A percentile compares a stretch with the other conserved stretches of the same genome.
Conservation (phyloP, 2,329 filamentous ascomycete genomes). For the Botrytis byssoidea region DNA sequence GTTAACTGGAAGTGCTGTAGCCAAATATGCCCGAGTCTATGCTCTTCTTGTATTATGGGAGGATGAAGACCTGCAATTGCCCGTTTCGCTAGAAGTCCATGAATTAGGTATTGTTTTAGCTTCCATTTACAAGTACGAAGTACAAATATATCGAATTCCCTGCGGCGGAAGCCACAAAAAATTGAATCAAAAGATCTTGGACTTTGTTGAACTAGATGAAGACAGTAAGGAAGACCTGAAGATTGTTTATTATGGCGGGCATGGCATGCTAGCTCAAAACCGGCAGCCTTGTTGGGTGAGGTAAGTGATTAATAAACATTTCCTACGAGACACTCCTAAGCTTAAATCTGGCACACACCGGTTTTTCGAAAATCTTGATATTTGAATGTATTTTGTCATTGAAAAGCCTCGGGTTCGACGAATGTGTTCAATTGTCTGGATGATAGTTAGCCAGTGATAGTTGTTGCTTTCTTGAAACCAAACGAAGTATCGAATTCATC, state of each 20-base stretch:
- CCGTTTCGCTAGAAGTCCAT: background rate
- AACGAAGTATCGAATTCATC: too few species aligned
- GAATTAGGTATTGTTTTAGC: background rate
- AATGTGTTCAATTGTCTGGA: too few species aligned
- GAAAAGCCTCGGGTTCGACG: too few species aligned
- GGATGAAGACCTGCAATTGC: background rate
- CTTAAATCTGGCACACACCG: background rate
- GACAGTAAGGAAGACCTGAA: background rate
- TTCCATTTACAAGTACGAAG: background rate
- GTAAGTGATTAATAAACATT: background rate
- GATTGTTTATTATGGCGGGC: background rate
- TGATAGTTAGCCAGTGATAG: too few species aligned
- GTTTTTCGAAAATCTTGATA: too few species aligned
- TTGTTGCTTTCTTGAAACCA: too few species aligned
- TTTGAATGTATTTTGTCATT: too few species aligned
- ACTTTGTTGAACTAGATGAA: background rate
- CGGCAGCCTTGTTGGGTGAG: background rate
- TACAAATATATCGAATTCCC: constrained; percentile 31
- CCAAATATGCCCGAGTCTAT: constrained; percentile 47
- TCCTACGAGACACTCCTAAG: background rate
- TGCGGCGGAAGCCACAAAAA: background rate
- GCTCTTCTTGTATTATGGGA: background rate
- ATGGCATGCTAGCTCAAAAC: background rate
- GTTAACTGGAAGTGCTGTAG: background rate
- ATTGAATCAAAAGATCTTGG: background rate